phyloP scores from a whole-genome alignment of 768 basidiomycete genomes.

The Tricholoma hemisulphureum region DNA sequence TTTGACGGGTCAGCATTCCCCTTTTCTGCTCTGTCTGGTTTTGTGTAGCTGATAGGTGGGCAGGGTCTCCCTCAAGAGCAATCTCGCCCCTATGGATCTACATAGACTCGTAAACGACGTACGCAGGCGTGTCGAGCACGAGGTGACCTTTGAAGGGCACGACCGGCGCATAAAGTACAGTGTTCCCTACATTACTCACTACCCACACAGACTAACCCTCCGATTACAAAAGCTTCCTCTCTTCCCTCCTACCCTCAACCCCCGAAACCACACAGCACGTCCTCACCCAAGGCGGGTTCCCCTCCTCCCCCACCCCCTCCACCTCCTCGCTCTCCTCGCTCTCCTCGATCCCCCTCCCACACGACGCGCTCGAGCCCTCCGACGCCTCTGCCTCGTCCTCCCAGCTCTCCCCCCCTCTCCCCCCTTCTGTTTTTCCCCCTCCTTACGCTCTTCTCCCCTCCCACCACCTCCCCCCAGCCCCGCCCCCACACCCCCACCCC shows the following conservation, averaged over 20 bases:
- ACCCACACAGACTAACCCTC: not conserved
- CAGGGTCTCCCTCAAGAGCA: conserved; percentile 83
- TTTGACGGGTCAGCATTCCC: conserved; percentile 73
- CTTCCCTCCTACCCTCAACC: conserved; percentile 74
- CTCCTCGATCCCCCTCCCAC: conserved; percentile 25
- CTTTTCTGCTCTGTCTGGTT: not conserved
- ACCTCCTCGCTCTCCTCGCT: no score
- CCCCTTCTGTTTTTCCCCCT: conserved; percentile 14
- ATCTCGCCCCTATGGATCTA: conserved; percentile 68
- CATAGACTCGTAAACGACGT: conserved; percentile 70
- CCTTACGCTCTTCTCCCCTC: conserved; percentile 18
- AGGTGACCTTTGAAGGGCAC: conserved; percentile 57
- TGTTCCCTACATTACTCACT: conserved; percentile 6
- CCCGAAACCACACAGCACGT: conserved; percentile 68
- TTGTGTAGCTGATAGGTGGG: conserved; percentile 2
- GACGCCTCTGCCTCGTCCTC: conserved; percentile 16
- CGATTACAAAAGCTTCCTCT: conserved; percentile 59
- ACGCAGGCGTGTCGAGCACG: conserved; percentile 72
- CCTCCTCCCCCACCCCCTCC: conserved; percentile 32
- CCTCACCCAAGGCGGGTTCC: conserved; percentile 62
- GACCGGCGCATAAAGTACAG: conserved; percentile 57
- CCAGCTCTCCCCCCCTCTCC: conserved; percentile 12
- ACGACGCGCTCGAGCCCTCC: conserved; percentile 26
- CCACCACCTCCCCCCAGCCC: conserved; percentile 16
- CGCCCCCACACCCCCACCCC: conserved; percentile 22